Base-by-base conservation (phyloP, 1,284 basidiomycete species). In the Pseudozyma hubeiensis region DNA sequence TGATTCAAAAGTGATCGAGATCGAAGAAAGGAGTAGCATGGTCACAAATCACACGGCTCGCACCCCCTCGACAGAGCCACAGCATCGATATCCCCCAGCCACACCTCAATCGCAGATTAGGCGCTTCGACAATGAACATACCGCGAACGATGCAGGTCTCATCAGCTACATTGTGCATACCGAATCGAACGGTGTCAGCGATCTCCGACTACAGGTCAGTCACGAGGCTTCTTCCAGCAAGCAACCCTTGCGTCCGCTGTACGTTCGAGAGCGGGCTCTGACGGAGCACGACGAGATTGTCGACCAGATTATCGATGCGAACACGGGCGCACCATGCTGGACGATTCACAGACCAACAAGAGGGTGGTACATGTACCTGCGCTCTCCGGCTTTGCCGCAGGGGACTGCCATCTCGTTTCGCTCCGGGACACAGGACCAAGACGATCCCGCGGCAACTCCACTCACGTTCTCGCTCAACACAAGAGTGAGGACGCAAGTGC, bases 341-440 rank as follows among this genome's bases (percentile, higher is more conserved):
- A 67, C 74, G 3, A 70, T 74, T 10, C 78, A 78, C 35, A 49
- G 74, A 11, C 79, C 79, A 7, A 69, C 61, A n/a, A 53, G 78
- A 47, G 79, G 79, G 5, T 79, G 77, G 78, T 81, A 81, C 43
- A 60, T 78, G 5, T 66, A 80, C 47, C 64, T 81, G 2, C 56
- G 73, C 9, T 78, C 76, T 24, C 79, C 78, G 3, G 60, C 53
- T 1, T 33, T 81, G n/a, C 79, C 78, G 4, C 49, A 47, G 5
- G 64, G 63, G 2, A 60, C 72, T 3, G 73, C 76, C 5, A 72
- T 81, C 19, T 61, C 79, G 10, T 46, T 81, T 10, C 68, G 73
- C 7, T 33, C 74, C 8, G 59, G 58, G 5, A 39, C 52, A 8
- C 33, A 29, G 14, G 48, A 47, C 11, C 53, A 72, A 10, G 11